Conservation (phyloP, 768 basidiomycete species). For the Xerocomus potaroensis region DNA sequence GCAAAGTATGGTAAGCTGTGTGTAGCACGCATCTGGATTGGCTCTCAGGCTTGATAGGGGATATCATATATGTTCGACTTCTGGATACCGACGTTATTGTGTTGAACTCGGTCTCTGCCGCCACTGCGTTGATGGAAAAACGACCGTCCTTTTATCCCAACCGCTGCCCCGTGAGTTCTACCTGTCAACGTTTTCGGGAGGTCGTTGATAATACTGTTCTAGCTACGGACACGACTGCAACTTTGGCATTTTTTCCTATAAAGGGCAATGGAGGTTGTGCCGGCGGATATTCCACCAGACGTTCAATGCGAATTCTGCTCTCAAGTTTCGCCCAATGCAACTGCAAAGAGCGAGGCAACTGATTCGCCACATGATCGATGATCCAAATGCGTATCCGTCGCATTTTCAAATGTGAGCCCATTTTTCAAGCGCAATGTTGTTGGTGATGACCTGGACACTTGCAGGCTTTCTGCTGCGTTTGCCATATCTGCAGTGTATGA, state of each 20-base stretch:
- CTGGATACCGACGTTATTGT: not conserved
- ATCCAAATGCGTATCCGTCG: not conserved
- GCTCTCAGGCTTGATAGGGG: not conserved
- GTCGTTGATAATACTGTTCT: not conserved
- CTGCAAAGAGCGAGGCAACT: not conserved
- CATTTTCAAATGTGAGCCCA: slow-evolving; percentile 4
- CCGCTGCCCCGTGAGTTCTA: not conserved
- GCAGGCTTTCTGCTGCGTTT: slow-evolving; percentile 31
- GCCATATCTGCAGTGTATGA: slow-evolving; percentile 12
- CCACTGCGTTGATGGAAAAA: not conserved
- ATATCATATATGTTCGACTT: slow-evolving; percentile 1
- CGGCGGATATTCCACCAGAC: slow-evolving; percentile 4
- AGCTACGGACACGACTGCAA: not conserved
- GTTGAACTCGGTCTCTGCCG: not conserved
- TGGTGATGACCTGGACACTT: not conserved
- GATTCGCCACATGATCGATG: not conserved
- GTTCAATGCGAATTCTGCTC: not conserved
- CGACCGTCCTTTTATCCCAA: slow-evolving; percentile 1
- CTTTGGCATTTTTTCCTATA: not conserved
- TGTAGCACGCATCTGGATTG: not conserved
- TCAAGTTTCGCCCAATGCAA: slow-evolving; percentile 1
- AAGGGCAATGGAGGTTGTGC: not conserved
- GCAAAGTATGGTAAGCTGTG: slow-evolving; percentile 2
- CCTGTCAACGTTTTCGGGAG: not conserved
- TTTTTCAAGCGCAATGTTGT: not conserved